Base-by-base conservation (phyloP, 1,139 yeast genomes). In the Yamadazyma siamensis region DNA sequence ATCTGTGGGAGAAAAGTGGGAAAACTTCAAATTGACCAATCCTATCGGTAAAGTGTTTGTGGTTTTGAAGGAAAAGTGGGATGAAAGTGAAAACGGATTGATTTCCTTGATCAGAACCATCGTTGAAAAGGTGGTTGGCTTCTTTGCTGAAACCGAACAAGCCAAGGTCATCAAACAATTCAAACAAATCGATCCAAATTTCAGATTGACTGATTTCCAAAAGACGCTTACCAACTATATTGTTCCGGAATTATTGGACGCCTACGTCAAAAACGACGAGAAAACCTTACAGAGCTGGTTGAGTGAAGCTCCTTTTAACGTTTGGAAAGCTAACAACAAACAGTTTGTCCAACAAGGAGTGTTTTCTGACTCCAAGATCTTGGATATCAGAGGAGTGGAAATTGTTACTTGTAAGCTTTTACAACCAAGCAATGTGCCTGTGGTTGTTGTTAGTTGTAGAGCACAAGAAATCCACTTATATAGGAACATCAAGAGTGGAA, bases 381-480 rank as follows among this genome's bases (percentile, higher is more conserved):
- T 91, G 52, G 99, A 94, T 56, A 86, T 94, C 47, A 79, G 99
- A 61, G 95, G 96, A 27, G 95, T 89, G 25, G 98, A 91, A 47
- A 81, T 94, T 41, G 84, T 87, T 38, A 83, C 89, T 37, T 88
- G 95, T 44, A 88, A 86, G 65, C 67, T 82, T 46, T 74, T 94
- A 38, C 94, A 87, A 49, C 97, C 97, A 27, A 85, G 88, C 46
- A 94, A 91, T 53, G 73, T 80, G 25, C 99, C 99, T 11, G 97
- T 89, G 12, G 68, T 88, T 43, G 96, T 94, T 35, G 88, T 88
- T 38, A 86, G 95, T 38, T 89, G 97, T 56, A 79, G 98, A 57
- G 97, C 96, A 8, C 98, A 94, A 65, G 99, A 94, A 54, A 81
- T 94, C 38, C 94, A 86, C 54, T 67, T 88, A 45, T 94, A 80